Conservation (phyloP, 1,139 yeast species). For the Saccharomyces uvarum region DNA sequence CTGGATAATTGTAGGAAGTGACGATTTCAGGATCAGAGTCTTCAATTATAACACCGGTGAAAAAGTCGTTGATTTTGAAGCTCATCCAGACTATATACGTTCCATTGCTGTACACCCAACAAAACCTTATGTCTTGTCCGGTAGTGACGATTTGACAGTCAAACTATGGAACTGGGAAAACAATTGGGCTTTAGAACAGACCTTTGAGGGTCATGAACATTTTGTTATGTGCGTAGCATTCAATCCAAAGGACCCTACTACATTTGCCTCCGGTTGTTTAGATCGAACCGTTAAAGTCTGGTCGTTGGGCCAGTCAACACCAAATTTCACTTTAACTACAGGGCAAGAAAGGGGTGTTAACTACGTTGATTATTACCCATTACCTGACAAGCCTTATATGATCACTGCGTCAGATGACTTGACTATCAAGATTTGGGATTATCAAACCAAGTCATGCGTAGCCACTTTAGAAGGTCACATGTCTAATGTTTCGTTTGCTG, state of each 20-base stretch:
- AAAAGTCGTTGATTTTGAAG: slow-evolving; percentile 89
- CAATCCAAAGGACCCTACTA: slow-evolving; percentile 95
- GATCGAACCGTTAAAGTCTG: slow-evolving; percentile 95
- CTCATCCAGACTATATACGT: slow-evolving; percentile 95
- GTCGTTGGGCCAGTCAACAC: slow-evolving; percentile 84
- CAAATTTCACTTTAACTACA: slow-evolving; percentile 86
- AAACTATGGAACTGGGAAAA: slow-evolving; percentile 97
- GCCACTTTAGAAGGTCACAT: slow-evolving; percentile 92
- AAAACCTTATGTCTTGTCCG: slow-evolving; percentile 79
- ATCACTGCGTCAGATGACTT: slow-evolving; percentile 91
- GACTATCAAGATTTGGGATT: slow-evolving; percentile 90
- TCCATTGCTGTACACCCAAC: slow-evolving; percentile 90
- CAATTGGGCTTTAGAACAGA: slow-evolving; percentile 82
- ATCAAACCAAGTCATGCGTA: slow-evolving; percentile 91
- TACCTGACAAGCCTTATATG: slow-evolving; percentile 91
- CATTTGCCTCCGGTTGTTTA: slow-evolving; percentile 93
- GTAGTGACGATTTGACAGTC: slow-evolving; percentile 86
- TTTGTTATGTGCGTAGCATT: slow-evolving; percentile 91
- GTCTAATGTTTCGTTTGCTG: slow-evolving; percentile 90
- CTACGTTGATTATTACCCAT: slow-evolving; percentile 93
- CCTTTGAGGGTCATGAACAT: slow-evolving; percentile 92
- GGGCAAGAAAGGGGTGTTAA: slow-evolving; percentile 93
- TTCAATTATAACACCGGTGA: slow-evolving; percentile 94
- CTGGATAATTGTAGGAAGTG: slow-evolving; percentile 95
- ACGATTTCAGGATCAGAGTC: slow-evolving; percentile 87